phyloP scores from a whole-genome alignment of 2,329 filamentous ascomycete genomes.

The Aspergillus japonicus region DNA sequence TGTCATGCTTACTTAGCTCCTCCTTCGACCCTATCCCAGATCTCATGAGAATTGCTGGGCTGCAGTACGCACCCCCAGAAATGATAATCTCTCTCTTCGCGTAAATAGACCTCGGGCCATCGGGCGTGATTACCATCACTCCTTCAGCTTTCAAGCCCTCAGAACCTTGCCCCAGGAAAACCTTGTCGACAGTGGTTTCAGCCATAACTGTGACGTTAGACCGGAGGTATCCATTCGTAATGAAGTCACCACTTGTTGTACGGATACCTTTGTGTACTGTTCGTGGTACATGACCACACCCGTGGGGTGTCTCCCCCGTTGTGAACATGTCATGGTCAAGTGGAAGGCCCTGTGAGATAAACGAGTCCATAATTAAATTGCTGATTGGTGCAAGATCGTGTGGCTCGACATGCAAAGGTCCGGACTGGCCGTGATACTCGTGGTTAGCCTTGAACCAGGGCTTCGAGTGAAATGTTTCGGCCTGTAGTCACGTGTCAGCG shows the following conservation, averaged over 20 bases:
- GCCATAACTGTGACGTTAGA: conserved; percentile 52
- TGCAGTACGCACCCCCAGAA: conserved; percentile 52
- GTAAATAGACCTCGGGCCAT: conserved; percentile 41
- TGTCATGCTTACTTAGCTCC: conserved; percentile 44
- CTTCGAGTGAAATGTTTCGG: conserved; percentile 59
- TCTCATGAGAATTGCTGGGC: conserved; percentile 53
- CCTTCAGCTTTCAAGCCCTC: conserved; percentile 45
- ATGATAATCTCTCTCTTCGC: conserved; percentile 50
- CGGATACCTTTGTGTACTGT: conserved; percentile 55
- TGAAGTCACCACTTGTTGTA: conserved; percentile 56
- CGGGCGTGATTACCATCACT: conserved; percentile 21
- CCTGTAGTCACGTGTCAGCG: conserved; percentile 29
- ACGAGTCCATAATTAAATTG: conserved; percentile 54
- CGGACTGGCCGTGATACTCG: conserved; percentile 51
- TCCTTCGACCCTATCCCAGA: conserved; percentile 54
- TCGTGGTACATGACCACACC: conserved; percentile 56
- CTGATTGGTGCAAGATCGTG: conserved; percentile 61
- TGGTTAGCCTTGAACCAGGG: conserved; percentile 55
- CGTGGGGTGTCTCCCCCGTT: conserved; percentile 52
- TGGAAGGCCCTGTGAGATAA: conserved; percentile 55
- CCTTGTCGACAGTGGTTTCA: conserved; percentile 53
- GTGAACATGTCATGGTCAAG: conserved; percentile 62
- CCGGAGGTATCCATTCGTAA: conserved; percentile 44
- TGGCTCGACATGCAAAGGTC: conserved; percentile 56
- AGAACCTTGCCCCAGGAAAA: conserved; percentile 45